Evolutionary conservation across 2,329 filamentous ascomycete species (phyloP).

Genomic region (Pseudocercospora cruenta): DNA sequence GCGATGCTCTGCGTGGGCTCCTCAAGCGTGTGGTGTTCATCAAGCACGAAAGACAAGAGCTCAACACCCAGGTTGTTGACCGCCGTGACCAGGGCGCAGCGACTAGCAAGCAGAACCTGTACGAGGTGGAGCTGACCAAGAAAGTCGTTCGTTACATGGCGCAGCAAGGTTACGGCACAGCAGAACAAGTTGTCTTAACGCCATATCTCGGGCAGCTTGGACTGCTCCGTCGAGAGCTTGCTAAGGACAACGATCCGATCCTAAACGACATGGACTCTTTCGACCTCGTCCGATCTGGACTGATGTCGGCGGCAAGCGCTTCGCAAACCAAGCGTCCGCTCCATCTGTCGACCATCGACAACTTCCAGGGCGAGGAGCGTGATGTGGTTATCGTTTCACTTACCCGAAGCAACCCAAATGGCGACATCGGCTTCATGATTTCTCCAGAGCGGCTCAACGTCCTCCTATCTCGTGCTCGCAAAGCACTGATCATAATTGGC

Average conservation of each 20-base stretch:
- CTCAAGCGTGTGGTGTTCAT: slow-evolving; percentile 61
- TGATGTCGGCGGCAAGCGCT: slow-evolving; percentile 29
- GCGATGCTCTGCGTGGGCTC: slow-evolving; percentile 58
- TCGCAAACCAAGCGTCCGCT: slow-evolving; percentile 47
- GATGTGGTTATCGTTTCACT: slow-evolving; percentile 72
- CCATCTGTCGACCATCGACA: slow-evolving; percentile 49
- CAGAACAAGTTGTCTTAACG: slow-evolving; percentile 71
- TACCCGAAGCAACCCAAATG: slow-evolving; percentile 67
- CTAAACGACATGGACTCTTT: slow-evolving; percentile 65
- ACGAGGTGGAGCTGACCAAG: slow-evolving; percentile 65
- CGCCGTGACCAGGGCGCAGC: background rate
- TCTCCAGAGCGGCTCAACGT: slow-evolving; percentile 72
- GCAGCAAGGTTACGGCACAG: slow-evolving; percentile 64
- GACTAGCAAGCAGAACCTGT: slow-evolving; percentile 49
- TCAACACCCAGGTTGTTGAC: slow-evolving; percentile 21
- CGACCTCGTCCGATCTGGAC: slow-evolving; percentile 47
- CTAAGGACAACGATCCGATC: slow-evolving; percentile 60
- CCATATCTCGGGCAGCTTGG: slow-evolving; percentile 64
- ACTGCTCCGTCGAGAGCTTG: slow-evolving; percentile 53
- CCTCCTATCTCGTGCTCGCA: slow-evolving; percentile 65
- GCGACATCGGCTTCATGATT: slow-evolving; percentile 66
- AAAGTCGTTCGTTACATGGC: slow-evolving; percentile 67
- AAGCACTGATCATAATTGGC: slow-evolving; percentile 73
- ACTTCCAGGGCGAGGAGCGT: slow-evolving; percentile 77
- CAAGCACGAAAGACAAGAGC: slow-evolving; percentile 49